Percentiles rank a stretch among this genome's conserved stretches.
Evolutionary conservation across 768 basidiomycete species (phyloP).

Genomic region (Termitomyces sp.): DNA sequence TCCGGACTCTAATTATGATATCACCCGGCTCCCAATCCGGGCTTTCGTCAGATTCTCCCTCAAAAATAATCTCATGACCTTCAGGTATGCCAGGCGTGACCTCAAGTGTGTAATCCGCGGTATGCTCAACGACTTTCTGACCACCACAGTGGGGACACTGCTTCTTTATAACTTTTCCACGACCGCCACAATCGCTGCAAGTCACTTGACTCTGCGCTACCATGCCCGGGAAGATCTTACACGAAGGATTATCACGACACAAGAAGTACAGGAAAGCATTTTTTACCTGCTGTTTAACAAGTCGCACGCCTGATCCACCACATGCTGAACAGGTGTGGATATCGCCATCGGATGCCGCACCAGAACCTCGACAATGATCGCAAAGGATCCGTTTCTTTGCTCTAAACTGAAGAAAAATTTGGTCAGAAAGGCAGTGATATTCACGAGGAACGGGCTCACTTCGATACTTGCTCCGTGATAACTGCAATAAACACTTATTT

Average conservation of each 20-base stretch:
- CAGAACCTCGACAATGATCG: constrained; percentile 94
- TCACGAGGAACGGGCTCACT: constrained; percentile 31
- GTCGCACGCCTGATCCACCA: constrained; percentile 77
- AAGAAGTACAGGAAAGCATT: not conserved
- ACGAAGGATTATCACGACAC: not conserved
- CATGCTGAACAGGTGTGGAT: constrained; percentile 86
- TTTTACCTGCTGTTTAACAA: constrained; percentile 73
- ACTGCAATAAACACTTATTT: constrained; percentile 25
- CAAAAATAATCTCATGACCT: constrained; percentile 87
- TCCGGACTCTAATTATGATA: constrained; percentile 80
- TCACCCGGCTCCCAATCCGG: constrained; percentile 97
- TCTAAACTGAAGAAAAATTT: constrained; percentile 59
- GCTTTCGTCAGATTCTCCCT: constrained; percentile 95
- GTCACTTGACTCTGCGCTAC: constrained; percentile 82
- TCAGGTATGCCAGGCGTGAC: constrained; percentile 88
- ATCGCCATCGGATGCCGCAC: constrained; percentile 84
- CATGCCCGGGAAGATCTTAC: constrained; percentile 90
- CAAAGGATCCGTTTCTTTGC: constrained; percentile 90
- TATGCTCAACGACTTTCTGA: constrained; percentile 74
- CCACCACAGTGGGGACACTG: constrained; percentile 81
- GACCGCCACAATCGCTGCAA: constrained; percentile 81
- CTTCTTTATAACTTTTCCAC: constrained; percentile 72
- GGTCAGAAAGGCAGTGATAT: constrained; percentile 15
- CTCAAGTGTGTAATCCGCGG: constrained; percentile 80
- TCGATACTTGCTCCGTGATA: constrained; percentile 87